Percentiles rank a stretch among this genome's conserved stretches.
These are phyloP conservation scores for Pseudocercospora eumusae DNA, from an alignment of 2,329 filamentous ascomycete species.

Conservation along the genomic window DNA sequence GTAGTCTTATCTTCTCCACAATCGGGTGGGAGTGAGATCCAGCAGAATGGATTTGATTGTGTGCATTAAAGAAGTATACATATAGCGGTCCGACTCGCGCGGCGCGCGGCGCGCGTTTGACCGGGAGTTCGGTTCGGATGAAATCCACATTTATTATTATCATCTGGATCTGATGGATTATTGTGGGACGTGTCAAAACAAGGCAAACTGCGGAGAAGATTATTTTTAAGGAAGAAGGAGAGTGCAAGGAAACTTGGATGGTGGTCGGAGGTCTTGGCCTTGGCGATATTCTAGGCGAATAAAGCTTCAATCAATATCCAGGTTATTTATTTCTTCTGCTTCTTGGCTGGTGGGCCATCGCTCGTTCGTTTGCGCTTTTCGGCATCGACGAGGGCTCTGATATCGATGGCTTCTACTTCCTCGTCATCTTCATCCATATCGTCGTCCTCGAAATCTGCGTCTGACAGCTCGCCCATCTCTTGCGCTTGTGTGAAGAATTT, in stretches of 20 bases:
- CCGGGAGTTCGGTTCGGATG: background rate
- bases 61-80: background rate
- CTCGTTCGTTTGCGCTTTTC: slow-evolving; percentile 49
- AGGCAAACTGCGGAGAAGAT: background rate
- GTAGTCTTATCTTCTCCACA: no score
- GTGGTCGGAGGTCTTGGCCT: background rate
- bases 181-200: background rate
- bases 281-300: background rate
- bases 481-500: slow-evolving; percentile 79
- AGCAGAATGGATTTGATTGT: background rate
- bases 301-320: slow-evolving; percentile 2
- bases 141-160: background rate
- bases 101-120: no score
- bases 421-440: slow-evolving; percentile 54
- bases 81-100: background rate
- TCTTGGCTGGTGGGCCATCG: slow-evolving; percentile 46
- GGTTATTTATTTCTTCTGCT: slow-evolving; percentile 37
- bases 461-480: slow-evolving; percentile 62
- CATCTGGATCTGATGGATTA: background rate
- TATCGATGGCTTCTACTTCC: slow-evolving; percentile 53
- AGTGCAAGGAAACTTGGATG: background rate
- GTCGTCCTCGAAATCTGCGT: slow-evolving; percentile 70
- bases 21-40: background rate
- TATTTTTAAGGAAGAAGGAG: background rate
- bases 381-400: slow-evolving; percentile 45